Percentiles rank a stretch among this genome's conserved stretches.
phyloP scores from a whole-genome alignment of 176 grass and related monocot species.

The Tillandsia fasciculata region DNA sequence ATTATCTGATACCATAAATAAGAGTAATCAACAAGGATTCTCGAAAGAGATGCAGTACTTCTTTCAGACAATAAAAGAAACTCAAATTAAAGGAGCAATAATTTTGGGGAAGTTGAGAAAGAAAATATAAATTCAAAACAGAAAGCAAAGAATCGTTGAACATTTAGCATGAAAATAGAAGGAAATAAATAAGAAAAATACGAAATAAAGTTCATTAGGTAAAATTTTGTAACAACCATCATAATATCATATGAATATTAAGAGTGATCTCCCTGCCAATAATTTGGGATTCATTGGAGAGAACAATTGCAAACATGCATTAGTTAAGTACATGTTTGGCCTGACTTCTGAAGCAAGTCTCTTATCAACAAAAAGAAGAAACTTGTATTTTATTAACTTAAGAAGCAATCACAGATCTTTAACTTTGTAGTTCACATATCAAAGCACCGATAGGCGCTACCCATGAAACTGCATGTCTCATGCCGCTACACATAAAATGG shows the following conservation, averaged over 20 bases:
- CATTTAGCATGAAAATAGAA: background rate
- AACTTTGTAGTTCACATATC: too few relatives aligned
- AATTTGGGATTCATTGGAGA: too few relatives aligned
- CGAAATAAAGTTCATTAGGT: background rate
- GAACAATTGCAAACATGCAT: too few relatives aligned
- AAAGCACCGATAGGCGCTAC: too few relatives aligned
- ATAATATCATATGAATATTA: background rate
- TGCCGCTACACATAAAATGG: too few relatives aligned
- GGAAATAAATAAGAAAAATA: background rate
- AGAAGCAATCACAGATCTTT: too few relatives aligned
- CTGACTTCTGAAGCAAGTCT: too few relatives aligned
- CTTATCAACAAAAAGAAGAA: too few relatives aligned
- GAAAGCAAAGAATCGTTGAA: background rate
- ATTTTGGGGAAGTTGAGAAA: background rate
- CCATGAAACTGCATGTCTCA: too few relatives aligned
- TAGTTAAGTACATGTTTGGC: too few relatives aligned
- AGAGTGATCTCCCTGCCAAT: background rate
- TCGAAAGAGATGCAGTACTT: background rate
- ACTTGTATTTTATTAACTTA: too few relatives aligned
- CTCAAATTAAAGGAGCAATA: background rate
- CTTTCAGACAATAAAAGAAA: conserved; percentile 1
- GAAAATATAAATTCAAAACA: conserved; percentile 5
- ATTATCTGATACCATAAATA: conserved; percentile 64
- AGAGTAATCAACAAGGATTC: background rate
- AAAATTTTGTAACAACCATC: background rate